A percentile compares a stretch with the other conserved stretches of the same genome.
phyloP scores from a whole-genome alignment of 2,329 filamentous ascomycete species.

The Colletotrichum melonis region DNA sequence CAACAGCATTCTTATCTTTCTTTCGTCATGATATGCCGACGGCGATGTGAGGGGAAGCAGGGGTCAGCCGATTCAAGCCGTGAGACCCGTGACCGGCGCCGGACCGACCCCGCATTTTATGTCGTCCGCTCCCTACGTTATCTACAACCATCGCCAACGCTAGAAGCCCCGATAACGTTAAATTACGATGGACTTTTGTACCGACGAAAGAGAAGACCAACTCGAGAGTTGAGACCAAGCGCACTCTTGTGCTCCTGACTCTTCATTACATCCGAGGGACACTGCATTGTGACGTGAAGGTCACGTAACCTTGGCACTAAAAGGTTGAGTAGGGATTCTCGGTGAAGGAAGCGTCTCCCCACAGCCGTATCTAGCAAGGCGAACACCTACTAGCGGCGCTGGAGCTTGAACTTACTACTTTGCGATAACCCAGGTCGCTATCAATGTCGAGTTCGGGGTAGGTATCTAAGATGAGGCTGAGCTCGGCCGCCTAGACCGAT shows the following conservation, averaged over 20 bases:
- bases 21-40: not conserved
- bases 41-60: not conserved
- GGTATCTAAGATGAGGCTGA: too few species aligned
- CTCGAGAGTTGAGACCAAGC: not conserved
- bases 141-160: not conserved
- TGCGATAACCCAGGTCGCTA: too few species aligned
- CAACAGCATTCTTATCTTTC: not conserved
- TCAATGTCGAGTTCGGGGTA: too few species aligned
- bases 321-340: too few species aligned
- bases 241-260: not conserved
- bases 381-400: too few species aligned
- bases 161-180: not conserved
- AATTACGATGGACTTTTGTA: not conserved
- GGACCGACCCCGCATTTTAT: conserved; percentile 1
- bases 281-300: too few species aligned
- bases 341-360: too few species aligned
- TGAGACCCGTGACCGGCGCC: not conserved
- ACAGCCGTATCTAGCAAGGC: too few species aligned
- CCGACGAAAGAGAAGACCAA: not conserved
- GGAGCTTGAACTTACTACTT: too few species aligned
- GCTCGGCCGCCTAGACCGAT: too few species aligned
- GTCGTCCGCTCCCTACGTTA: not conserved
- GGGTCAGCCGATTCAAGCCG: not conserved
- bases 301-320: too few species aligned
- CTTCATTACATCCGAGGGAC: too few species aligned